Evolutionary conservation across 495 filamentous ascomycete species (phyloP).

Genomic region (Aspergillus incahuasiensis): DNA sequence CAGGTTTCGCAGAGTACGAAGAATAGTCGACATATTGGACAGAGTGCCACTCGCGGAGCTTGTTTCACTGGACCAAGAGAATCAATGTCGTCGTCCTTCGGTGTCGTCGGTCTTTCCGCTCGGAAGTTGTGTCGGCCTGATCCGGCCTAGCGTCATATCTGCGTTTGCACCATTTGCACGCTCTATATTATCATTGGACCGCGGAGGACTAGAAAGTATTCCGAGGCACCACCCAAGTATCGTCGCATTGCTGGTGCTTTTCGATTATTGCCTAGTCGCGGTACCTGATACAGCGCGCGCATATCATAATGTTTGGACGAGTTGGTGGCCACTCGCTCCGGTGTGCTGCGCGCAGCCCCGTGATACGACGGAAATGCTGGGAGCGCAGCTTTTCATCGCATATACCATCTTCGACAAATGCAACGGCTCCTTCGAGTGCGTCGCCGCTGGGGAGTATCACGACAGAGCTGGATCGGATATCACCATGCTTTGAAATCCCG

Average conservation of each 20-base stretch:
- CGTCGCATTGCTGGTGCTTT: background rate
- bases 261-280: background rate
- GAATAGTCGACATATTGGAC: slow-evolving; percentile 81
- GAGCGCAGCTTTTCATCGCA: slow-evolving; percentile 41
- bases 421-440: slow-evolving; percentile 26
- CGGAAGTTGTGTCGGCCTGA: slow-evolving; percentile 17
- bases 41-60: slow-evolving; percentile 14
- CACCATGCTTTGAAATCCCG: slow-evolving; percentile 80
- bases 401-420: slow-evolving; percentile 20
- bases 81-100: slow-evolving; percentile 13
- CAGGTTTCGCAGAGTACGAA: slow-evolving; percentile 80
- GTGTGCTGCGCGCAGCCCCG: slow-evolving; percentile 28
- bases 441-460: slow-evolving; percentile 55
- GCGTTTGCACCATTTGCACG: slow-evolving; percentile 42
- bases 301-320: slow-evolving; percentile 36
- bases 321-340: slow-evolving; percentile 37
- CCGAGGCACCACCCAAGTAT: slow-evolving; percentile 22
- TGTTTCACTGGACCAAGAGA: slow-evolving; percentile 9
- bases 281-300: background rate
- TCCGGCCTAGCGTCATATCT: slow-evolving; percentile 22
- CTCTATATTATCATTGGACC: background rate
- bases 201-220: background rate
- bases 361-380: slow-evolving; percentile 28
- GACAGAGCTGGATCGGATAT: slow-evolving; percentile 79
- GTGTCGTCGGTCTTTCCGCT: slow-evolving; percentile 8